These are phyloP conservation scores for Ustilago vetiveriae DNA, from an alignment of 1,284 basidiomycete genomes.

Conservation along the genomic window DNA sequence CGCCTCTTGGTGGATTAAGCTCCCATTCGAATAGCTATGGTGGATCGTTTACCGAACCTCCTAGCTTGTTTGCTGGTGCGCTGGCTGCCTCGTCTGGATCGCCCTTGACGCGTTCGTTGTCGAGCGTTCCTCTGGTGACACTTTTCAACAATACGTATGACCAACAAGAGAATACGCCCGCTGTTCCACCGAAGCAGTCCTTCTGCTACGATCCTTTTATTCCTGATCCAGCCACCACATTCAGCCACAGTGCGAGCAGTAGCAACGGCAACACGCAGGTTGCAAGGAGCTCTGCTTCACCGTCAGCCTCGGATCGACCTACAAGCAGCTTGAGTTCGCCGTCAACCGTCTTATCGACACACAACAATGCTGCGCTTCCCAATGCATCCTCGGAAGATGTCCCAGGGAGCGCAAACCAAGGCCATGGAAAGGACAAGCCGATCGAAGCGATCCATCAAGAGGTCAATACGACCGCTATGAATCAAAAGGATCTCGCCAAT, in stretches of 20 bases:
- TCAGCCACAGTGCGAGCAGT: not conserved
- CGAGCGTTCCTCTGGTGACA: slow-evolving; percentile 30
- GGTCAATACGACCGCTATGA: slow-evolving; percentile 8
- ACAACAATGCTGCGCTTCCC: no score
- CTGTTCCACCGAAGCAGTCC: not conserved
- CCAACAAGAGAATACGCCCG: slow-evolving; percentile 1
- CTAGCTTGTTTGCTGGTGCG: slow-evolving; percentile 1
- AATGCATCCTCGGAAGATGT: no score
- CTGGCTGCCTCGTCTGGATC: slow-evolving; percentile 2
- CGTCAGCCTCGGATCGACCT: not conserved
- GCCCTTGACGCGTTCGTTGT: slow-evolving; percentile 5
- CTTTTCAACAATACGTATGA: slow-evolving; percentile 42
- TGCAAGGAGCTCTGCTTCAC: slow-evolving; percentile 1
- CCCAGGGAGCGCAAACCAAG: no score
- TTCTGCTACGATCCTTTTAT: slow-evolving; percentile 44
- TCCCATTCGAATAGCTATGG: not conserved
- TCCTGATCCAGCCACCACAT: slow-evolving; percentile 12
- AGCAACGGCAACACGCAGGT: not conserved
- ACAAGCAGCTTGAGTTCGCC: not conserved
- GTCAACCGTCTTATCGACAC: no score
- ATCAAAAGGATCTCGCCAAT: slow-evolving; percentile 39
- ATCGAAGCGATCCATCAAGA: not conserved
- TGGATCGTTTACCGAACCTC: not conserved
- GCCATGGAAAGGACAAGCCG: not conserved
- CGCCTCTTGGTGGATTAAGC: not conserved